Evolutionary conservation across 2,329 filamentous ascomycete genomes (phyloP), one percentile per base, ranked within the genome.

Genomic region (Microsporum canis): DNA sequence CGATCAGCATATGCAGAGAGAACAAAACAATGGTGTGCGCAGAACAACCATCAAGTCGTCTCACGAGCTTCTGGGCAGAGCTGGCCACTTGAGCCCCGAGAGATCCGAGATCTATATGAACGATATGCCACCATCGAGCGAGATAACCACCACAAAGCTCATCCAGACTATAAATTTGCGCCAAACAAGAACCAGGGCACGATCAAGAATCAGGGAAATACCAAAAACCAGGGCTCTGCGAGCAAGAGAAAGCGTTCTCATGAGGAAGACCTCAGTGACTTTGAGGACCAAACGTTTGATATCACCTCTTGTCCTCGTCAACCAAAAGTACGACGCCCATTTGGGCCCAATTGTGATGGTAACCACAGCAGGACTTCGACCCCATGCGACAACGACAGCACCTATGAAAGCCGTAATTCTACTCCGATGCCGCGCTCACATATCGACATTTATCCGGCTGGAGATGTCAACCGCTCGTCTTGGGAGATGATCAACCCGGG

Each of bases 41-140:
- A 94, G 68, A 92, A 94, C 73, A 96, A 97, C 75, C 92, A 99
- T 72, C 92, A 99, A 72, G 79, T 94, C 39, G 88, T 97, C 31
- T 97, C 92, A 1, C 84, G 86, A 53, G 84, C 94, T n/a, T 90
- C 89, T 61, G 94, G 91, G 33, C 79, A 84, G 60, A 92, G 89
- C 69, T 99, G 94, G 94, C 83, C 84, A 3, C 75, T 90, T 67
- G 94, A 97, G 72, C 81, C 88, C 0, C 76, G 83, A n/a, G 79
- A 83, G 49, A 73, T 96, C 62, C 84, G 87, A 60, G 82, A 86
- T 23, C 81, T 87, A 67, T 99, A 90, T 77, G 89, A 88, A 70
- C 79, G 84, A 14, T 86, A 89, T 77, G 89, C 94, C 27, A 84
- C 83, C 68, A 80, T 88, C 23, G 94, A 97, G 74, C 84, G 91